Evolutionary conservation across 495 filamentous ascomycete species (phyloP), one percentile per base, ranked within the genome.

Genomic region (Filosporella fistucella): DNA sequence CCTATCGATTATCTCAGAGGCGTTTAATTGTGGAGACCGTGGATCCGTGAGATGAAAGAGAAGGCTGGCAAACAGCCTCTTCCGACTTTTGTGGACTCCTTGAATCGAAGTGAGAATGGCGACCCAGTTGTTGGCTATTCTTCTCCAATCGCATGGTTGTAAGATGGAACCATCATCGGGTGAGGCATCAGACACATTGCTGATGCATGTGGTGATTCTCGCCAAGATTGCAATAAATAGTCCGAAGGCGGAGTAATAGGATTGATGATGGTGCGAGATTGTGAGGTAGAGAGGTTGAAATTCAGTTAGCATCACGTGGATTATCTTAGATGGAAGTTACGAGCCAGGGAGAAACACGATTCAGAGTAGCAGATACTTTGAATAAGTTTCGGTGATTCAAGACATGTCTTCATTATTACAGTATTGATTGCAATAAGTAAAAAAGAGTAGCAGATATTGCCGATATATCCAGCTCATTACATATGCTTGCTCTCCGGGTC

Each of bases 51-150:
- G 22, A 18, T 32, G 42, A 29, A 33, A 20, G 18, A 40, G 20
- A 46, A 37, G 43, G 24, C 33, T 46, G 32, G 20, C 29, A 32
- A n/a, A 33, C 33, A 46, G 33, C 43, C 43, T 46, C 18, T 46
- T 28, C 43, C 32, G 32, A 46, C 16, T 6, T 0, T 25, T 2
- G 38, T 41, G n/a, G 38, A 25, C 9, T n/a, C n/a, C n/a, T n/a
- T n/a, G n/a, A n/a, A n/a, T n/a, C n/a, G n/a, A n/a, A 10, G 10
- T 18, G 24, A 32, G 30, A 37, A 25, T 7, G 20, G 28, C 23
- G 32, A 46, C 43, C 26, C 10, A 28, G 3, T 22, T 25, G n/a
- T 20, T 18, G 10, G 11, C 32, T 21, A 29, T 22, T 26, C 17
- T 22, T 12, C 17, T 23, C 3, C 24, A 37, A 6, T 14, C 17